Evolutionary conservation across 164 flowering plant genomes (phyloP), one percentile per base, ranked within the genome.

Genomic region (Stephania yunnanensis): DNA sequence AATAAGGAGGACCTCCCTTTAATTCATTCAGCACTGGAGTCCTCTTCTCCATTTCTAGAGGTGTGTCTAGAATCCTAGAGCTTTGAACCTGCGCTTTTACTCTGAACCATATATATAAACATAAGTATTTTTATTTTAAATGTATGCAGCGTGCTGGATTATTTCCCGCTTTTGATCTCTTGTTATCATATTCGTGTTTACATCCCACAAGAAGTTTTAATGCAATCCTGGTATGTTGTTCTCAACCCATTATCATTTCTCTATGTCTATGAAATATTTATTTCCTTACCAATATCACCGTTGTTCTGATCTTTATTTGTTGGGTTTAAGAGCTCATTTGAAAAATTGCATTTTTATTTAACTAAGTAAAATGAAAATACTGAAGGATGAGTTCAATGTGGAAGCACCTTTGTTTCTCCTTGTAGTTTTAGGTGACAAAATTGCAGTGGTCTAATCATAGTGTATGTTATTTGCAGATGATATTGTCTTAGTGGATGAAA

Each of bases 21-120:
- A 77, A 90, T 95, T 71, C 98, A 95, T 82, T 88, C 94, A 76
- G 76, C 98, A 11, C 77, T 95, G 71, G 74, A 81, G 46, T 84
- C 92, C 31, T 86, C 90, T 25, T 92, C 99, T 72, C 99, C 99
- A 31, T 74, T 78, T 78, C 71, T 95, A 72, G 94, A 93, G 99
- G 99, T 93, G 71, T 76, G 65, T 72, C 2, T 71, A 12, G 75
- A 58, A 50, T 72, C 45, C 20, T 31, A 31, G 64, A 13, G 29
- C 42, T 44, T 22, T 1, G 15, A 36, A 22, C 22, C 25, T 12
- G 45, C 46, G 7, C 22, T 58, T 2, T 44, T 42, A 72, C 25
- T n/a, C 48, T 64, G 7, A 70, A 76, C 42, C 58, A 63, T 76
- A 17, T 52, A 68, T 74, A 45, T 58, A 52, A 17, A 10, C 30